Evolutionary conservation across 176 grass and related monocot genomes (phyloP).

Genomic region (Oryza meridionalis): DNA sequence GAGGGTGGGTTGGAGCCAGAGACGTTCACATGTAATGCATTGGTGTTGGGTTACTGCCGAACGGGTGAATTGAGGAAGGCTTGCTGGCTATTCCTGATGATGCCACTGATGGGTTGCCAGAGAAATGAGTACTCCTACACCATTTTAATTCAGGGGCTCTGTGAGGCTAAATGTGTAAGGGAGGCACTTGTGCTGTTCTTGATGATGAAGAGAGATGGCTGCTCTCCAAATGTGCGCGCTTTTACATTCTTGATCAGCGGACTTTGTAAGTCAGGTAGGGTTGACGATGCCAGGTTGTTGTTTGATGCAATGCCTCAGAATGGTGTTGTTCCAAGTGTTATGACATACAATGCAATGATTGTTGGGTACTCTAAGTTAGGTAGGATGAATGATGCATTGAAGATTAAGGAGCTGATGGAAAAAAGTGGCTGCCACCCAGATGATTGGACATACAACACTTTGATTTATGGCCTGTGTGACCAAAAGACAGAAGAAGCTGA

Average conservation of each 20-base stretch:
- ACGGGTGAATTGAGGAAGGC: conserved; percentile 55
- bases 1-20: conserved; percentile 52
- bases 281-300: conserved; percentile 48
- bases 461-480: conserved; percentile 57
- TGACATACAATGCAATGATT: conserved; percentile 67
- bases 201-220: conserved; percentile 65
- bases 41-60: conserved; percentile 63
- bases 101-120: conserved; percentile 63
- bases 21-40: conserved; percentile 62
- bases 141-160: conserved; percentile 76
- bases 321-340: conserved; percentile 53
- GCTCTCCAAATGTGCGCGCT: conserved; percentile 60
- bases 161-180: conserved; percentile 26
- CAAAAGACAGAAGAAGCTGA: conserved; percentile 51
- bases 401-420: conserved; percentile 62
- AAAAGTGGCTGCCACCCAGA: conserved; percentile 44
- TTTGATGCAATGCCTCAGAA: conserved; percentile 71
- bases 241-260: conserved; percentile 67
- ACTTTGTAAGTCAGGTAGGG: conserved; percentile 64
- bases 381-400: conserved; percentile 46
- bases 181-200: conserved; percentile 58
- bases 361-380: conserved; percentile 57
- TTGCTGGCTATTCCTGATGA: conserved; percentile 80
- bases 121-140: conserved; percentile 86
- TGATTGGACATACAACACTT: conserved; percentile 57